Percentiles rank a stretch among this genome's conserved stretches.
phyloP scores from a whole-genome alignment of 768 basidiomycete species.

The Leccinum ochraceum region DNA sequence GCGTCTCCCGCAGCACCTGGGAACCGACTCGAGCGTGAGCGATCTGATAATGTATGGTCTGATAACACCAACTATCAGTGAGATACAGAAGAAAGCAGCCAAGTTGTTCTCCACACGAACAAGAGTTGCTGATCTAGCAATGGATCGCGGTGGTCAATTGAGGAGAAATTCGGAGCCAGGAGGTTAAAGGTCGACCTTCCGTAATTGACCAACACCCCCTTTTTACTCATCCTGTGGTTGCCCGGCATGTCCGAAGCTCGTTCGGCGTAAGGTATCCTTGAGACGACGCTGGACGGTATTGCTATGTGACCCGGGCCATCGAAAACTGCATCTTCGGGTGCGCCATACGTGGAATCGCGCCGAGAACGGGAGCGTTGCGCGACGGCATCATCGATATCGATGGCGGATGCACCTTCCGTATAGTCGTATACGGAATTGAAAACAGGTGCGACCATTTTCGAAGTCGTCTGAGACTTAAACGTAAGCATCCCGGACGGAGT shows the following conservation, averaged over 20 bases:
- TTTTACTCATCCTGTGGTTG: too few relatives aligned
- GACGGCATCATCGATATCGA: too few relatives aligned
- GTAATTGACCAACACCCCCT: too few relatives aligned
- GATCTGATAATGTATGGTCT: background rate
- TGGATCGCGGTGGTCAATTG: conserved; percentile 2
- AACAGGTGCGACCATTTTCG: too few relatives aligned
- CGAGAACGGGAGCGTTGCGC: too few relatives aligned
- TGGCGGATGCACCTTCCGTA: too few relatives aligned
- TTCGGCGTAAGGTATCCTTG: conserved; percentile 72
- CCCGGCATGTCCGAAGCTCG: conserved; percentile 4
- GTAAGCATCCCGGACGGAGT: too few relatives aligned
- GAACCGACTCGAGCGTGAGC: background rate
- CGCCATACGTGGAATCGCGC: conserved; percentile 43
- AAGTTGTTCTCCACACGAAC: background rate
- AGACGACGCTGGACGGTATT: conserved; percentile 71
- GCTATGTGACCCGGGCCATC: conserved; percentile 65
- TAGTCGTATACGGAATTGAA: too few relatives aligned
- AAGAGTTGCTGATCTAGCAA: background rate
- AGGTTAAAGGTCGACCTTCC: background rate
- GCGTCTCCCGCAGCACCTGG: conserved; percentile 17
- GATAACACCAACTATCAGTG: too few relatives aligned
- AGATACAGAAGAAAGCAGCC: background rate
- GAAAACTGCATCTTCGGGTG: conserved; percentile 62
- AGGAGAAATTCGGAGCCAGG: background rate
- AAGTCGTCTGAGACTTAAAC: too few relatives aligned